Evolutionary conservation across 345 rosid genomes (phyloP).

Genomic region (Triadica sebifera): DNA sequence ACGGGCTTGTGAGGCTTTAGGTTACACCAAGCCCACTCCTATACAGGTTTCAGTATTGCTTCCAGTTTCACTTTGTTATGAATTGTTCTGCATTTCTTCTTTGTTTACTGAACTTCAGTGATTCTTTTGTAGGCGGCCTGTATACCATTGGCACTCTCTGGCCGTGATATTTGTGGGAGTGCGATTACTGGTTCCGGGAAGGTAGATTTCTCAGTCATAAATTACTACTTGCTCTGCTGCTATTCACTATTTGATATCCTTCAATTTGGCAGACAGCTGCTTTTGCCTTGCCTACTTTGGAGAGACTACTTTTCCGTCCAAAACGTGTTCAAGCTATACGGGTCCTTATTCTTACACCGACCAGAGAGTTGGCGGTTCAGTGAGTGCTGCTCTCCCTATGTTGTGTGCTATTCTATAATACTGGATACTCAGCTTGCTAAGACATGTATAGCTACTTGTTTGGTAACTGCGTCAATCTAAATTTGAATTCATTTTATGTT

Average conservation of each 20-base stretch:
- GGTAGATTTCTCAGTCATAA: conserved; percentile 34
- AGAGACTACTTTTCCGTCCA: conserved; percentile 86
- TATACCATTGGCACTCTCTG: conserved; percentile 77
- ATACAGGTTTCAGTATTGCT: conserved; percentile 56
- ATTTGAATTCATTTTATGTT: not conserved
- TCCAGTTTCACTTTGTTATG: not conserved
- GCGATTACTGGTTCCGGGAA: conserved; percentile 98
- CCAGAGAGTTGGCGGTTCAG: conserved; percentile 94
- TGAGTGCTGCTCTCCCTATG: conserved; percentile 34
- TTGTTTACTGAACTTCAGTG: not conserved
- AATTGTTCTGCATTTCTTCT: not conserved
- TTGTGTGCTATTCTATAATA: not conserved
- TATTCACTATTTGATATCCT: not conserved
- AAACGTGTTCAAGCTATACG: conserved; percentile 76
- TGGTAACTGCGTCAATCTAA: not conserved
- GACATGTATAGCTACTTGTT: not conserved
- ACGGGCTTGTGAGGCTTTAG: conserved; percentile 87
- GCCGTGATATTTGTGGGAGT: conserved; percentile 97
- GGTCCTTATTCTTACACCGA: conserved; percentile 91
- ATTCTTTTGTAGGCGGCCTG: conserved; percentile 66
- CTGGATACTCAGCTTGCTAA: not conserved
- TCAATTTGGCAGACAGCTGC: conserved; percentile 74
- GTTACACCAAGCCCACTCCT: conserved; percentile 87
- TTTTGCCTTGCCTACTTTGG: conserved; percentile 79
- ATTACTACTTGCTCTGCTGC: not conserved